Base-by-base conservation (phyloP, 2,329 filamentous ascomycete species). In the Ophidiomyces ophidiicola region DNA sequence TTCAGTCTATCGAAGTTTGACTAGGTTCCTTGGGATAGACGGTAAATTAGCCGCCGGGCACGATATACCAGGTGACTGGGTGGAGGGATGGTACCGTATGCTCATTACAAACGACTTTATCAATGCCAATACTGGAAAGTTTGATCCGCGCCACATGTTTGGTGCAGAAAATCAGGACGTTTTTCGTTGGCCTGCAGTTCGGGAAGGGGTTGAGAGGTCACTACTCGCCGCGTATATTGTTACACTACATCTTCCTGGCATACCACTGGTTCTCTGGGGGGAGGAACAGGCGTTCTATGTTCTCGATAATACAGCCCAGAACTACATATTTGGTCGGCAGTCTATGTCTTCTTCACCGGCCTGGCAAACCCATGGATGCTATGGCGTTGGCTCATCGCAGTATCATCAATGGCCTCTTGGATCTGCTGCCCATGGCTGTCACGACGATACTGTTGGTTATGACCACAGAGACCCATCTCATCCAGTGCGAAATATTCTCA, bases 261-360 rank as follows among this genome's bases (percentile, higher is more conserved):
- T 78, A 20, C 72, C 76, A 0, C 53, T 76, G 20, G 56, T 77
- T 11, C 64, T 71, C 11, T 80, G 73, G 71, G 76, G 76, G 12
- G 76, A 80, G 51, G 76, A 80, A 50, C 76, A 80, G 55, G 71
- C 69, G 0, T 75, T 74, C 44, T 79, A 79, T 48, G 59, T 77
- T 0, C 57, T 79, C 2, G 76, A 80, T 50, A 77, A 72, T 43
- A 77, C 75, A 0, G 75, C 75, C 3, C 60, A 61, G 42, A 78
- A 80, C 49, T 80, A 80, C 50, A 67, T 80, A 29, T 80, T 74
- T 51, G 76, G 76, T 14, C 70, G 76, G 48, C 71, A 75, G 51
- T 60, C 76, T 1, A 78, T 80, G 68, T 69, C 71, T 6, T 67
- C 73, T 2, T 64, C 72, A 2, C 68, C 68, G 2, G 76, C 75